Evolutionary conservation across 2,329 filamentous ascomycete genomes (phyloP), one percentile per base, ranked within the genome.

Genomic region (Trichoderma sp.): DNA sequence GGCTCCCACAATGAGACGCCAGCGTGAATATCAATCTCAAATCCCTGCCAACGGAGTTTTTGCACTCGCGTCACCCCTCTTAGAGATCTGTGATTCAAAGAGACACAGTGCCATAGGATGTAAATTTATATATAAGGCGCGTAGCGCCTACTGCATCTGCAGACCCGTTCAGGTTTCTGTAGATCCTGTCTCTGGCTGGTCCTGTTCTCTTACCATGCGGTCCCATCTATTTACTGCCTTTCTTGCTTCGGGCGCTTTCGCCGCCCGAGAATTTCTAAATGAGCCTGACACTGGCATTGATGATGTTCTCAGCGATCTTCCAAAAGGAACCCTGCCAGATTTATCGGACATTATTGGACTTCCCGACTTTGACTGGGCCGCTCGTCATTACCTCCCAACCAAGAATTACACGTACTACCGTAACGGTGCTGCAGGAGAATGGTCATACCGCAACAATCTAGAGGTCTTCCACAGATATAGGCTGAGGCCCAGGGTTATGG

Each of bases 371-470:
- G 85, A 88, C 53, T 87, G 81, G 78, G 84, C 84, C 3, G 86
- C 86, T 26, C 80, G 85, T 69, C 82, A 83, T 66, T 83, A 84
- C 74, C 81, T 88, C 75, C 83, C 85, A 71, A 72, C 74, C 13
- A 75, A 78, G 26, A 83, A 85, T 75, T 88, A 86, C 78, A 86
- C 86, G n/a, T 88, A 87, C 78, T 88, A 88, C 79, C 84, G 85
- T 72, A 87, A 86, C 74, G 86, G 86, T 23, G 86, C 86, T 4
- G 86, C 82, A 4, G 87, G 86, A 72, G 87, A 88, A 78, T 88
- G 84, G 83, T 84, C 82, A 1, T 88, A 88, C 78, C 82, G 86
- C 63, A 87, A 88, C 78, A 88, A 88, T 78, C 81, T 88, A 6
- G 87, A 89, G 78, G 82, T 84, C 32, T 88, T 82, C 78, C 79